These are phyloP conservation scores for Cyclotella distinguenda DNA, from an alignment of 108 stramenopile species.

Conservation along the genomic window DNA sequence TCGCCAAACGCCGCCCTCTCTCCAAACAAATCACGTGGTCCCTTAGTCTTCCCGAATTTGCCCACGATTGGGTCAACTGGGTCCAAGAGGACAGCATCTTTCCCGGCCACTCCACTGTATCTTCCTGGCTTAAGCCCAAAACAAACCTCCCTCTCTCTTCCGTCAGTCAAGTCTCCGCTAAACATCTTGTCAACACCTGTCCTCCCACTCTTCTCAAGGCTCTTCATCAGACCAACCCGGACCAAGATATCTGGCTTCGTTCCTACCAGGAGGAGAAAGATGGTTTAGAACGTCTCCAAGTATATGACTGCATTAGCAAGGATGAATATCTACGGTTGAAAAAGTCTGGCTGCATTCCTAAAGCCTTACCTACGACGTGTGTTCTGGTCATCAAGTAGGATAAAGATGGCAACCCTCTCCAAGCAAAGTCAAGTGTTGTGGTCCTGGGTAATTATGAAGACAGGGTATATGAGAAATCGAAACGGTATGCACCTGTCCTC, in stretches of 20 bases:
- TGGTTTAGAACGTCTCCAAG: neutral
- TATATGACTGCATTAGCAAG: neutral
- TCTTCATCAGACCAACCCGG: neutral
- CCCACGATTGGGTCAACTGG: neutral
- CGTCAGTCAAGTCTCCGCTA: neutral
- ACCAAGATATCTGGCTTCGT: neutral
- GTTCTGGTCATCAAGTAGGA: slow-evolving; percentile 1
- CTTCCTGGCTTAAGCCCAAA: too few relatives aligned
- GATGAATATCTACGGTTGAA: neutral
- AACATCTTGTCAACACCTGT: neutral
- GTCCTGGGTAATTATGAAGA: slow-evolving; percentile 11
- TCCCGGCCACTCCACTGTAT: neutral
- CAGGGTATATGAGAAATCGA: neutral
- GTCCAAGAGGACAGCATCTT: neutral
- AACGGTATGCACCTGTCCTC: slow-evolving; percentile 16
- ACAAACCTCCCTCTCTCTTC: neutral
- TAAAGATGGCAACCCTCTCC: slow-evolving; percentile 11
- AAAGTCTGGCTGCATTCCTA: neutral
- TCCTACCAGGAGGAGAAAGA: slow-evolving; percentile 4
- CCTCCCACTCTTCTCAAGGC: slow-evolving; percentile 1
- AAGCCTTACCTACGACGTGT: neutral
- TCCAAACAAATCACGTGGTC: neutral
- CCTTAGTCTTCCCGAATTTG: slow-evolving; percentile 1
- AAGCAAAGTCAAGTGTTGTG: slow-evolving; percentile 18
- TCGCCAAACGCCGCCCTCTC: neutral